Evolutionary conservation across 2,329 filamentous ascomycete genomes (phyloP), one percentile per base, ranked within the genome.

Genomic region (Trichothecium roseum): DNA sequence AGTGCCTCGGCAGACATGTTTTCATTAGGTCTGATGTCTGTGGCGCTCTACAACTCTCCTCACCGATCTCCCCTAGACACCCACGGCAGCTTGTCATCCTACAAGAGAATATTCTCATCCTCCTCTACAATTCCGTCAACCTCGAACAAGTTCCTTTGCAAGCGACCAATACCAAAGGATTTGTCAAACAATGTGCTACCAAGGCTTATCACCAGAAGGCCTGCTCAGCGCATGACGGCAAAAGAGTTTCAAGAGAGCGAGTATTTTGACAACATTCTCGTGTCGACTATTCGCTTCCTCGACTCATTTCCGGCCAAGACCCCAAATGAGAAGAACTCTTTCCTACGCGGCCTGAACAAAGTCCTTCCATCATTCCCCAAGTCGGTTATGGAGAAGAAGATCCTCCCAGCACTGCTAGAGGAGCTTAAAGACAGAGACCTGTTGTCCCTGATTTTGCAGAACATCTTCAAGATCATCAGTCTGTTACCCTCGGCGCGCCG

Each of bases 201-300:
- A 3, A 72, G 82, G 18, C 72, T 98, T 30, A 88, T 98, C 38
- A 91, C 89, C 1, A 73, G 91, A 42, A 70, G 87, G 37, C 86
- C 91, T 3, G 86, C 87, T 3, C 84, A 94, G 53, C 76, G 91
- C 30, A 74, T 96, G 64, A 87, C 79, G 18, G 87, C 89, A 4
- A 78, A 75, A 36, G 89, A 94, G 48, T 96, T 98, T 47, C 91
- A 98, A 53, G 78, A 95, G 56, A 93, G 87, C 50, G 80, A 85
- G 45, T 98, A 93, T 54, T 98, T 98, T 54, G 87, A 98, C 59
- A 98, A 96, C 50, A 84, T 96, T 31, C 68, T 98, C 4, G 86
- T 98, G 16, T 94, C 88, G 0, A 95, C 91, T 0, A 94, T 98
- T 42, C 84, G 91, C 10, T 98, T 98, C 52, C 66, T 98, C 18